Conservation (phyloP, 352 stramenopile genomes). For the Phytophthora melonis region DNA sequence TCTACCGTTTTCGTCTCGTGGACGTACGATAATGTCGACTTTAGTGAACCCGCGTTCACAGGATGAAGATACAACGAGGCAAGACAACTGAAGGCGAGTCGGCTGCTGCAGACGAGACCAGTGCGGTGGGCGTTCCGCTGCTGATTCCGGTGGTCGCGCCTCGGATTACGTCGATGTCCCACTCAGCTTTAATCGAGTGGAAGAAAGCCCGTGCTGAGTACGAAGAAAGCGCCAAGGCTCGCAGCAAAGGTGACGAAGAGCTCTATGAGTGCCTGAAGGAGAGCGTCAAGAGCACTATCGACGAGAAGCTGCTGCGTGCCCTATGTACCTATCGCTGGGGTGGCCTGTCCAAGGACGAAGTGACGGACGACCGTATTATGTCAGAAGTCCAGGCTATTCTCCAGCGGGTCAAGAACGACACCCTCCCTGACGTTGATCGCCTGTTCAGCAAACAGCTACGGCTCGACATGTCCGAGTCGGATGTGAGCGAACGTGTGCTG, state of each 20-base stretch:
- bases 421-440: background rate
- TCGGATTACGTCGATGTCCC: conserved; percentile 9
- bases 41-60: conserved; percentile 25
- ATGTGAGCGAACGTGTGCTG: background rate
- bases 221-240: conserved; percentile 13
- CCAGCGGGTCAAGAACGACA: background rate
- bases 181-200: conserved; percentile 13
- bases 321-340: background rate
- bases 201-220: conserved; percentile 11
- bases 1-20: too few species aligned
- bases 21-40: conserved; percentile 32
- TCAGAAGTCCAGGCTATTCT: background rate
- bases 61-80: conserved; percentile 13
- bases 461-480: background rate
- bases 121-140: conserved; percentile 7
- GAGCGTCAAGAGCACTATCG: background rate
- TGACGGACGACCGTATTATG: background rate
- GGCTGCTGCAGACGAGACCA: background rate
- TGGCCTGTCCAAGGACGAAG: background rate
- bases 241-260: conserved; percentile 11
- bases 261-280: background rate
- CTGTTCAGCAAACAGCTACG: background rate
- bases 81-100: background rate
- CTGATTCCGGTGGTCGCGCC: conserved; percentile 24
- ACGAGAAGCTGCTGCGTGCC: background rate